Evolutionary conservation across 2,329 filamentous ascomycete genomes (phyloP), one percentile per base, ranked within the genome.

Genomic region (Aureobasidium uvarum): DNA sequence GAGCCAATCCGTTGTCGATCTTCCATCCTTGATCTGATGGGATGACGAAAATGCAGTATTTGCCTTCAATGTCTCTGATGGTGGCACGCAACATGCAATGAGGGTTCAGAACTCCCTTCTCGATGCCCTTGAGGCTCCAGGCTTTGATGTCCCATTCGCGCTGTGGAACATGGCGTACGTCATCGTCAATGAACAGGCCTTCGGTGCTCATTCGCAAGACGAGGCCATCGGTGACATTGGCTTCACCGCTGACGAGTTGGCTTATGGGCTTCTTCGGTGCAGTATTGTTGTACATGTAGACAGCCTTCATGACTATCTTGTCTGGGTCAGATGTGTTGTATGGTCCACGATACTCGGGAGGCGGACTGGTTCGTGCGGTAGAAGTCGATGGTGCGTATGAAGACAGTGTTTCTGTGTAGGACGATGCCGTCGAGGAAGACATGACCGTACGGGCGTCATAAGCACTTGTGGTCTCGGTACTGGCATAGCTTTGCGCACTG

Each of bases 81-180:
- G 78, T 84, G 16, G 84, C 85, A 62, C 86, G 80, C 64, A 88
- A 78, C 62, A 88, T 77, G 69, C 86, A 31, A 10, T 65, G 23
- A 31, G 18, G 25, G 11, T 62, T 43, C 41, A 54, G 64, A 69
- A 58, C 70, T 69, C 64, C 66, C 25, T 36, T 63, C 48, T 98
- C 95, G 77, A 96, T 87, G 69, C 89, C 81, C 79, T 96, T 97
- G 78, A 99, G 85, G 50, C 92, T 96, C 95, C 95, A 98, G 31
- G 94, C 93, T 78, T 98, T 98, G 74, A 98, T 87, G 76, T 99
- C 95, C 95, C 95, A 99, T 79, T 99, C 95, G 67, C 95, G 87
- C 78, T 98, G 92, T n/a, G 91, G 88, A 18, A 97, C 91, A 68
- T 88, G 87, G 51, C 93, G 88, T 62, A 97, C 86, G 76, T 98